Conservation (phyloP, 1,284 basidiomycete species). For the Cryptococcus hybrid region DNA sequence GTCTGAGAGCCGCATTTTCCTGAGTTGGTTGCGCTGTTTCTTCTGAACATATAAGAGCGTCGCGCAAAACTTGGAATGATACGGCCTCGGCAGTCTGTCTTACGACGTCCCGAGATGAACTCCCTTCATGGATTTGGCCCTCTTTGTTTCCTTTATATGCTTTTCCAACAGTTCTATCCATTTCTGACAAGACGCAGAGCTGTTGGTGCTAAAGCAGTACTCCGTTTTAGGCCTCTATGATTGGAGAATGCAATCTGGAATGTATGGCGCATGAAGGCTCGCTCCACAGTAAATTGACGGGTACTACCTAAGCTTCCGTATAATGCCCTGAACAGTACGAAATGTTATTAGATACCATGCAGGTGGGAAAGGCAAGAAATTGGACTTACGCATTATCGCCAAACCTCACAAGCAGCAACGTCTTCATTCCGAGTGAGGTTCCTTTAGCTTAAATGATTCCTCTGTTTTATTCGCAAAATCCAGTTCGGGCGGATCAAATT, state of each 20-base stretch:
- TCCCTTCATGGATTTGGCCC: conserved; percentile 56
- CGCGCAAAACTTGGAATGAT: conserved; percentile 76
- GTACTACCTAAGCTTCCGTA: conserved; percentile 77
- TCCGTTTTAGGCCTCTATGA: conserved; percentile 67
- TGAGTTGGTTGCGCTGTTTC: neutral
- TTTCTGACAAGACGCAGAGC: conserved; percentile 66
- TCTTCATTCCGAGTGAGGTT: conserved; percentile 72
- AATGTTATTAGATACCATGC: neutral
- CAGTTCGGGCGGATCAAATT: conserved; percentile 78
- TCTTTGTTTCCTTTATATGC: conserved; percentile 67
- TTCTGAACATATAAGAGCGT: conserved; percentile 62
- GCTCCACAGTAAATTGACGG: conserved; percentile 73
- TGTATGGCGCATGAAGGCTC: conserved; percentile 89
- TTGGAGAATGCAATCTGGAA: conserved; percentile 84
- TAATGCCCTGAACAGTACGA: conserved; percentile 50
- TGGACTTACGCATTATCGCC: conserved; percentile 66
- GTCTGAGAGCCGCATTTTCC: neutral
- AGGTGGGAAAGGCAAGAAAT: neutral
- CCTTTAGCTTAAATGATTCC: conserved; percentile 82
- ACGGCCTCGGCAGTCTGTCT: conserved; percentile 66
- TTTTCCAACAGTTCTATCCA: conserved; percentile 70
- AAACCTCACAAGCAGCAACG: conserved; percentile 72
- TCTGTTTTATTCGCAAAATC: conserved; percentile 71
- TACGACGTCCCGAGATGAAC: conserved; percentile 10
- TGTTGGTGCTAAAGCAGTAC: conserved; percentile 90